A percentile compares a stretch with the other conserved stretches of the same genome.
Evolutionary conservation across 1,284 basidiomycete species (phyloP).

Genomic region (Cryptococcus sp.): DNA sequence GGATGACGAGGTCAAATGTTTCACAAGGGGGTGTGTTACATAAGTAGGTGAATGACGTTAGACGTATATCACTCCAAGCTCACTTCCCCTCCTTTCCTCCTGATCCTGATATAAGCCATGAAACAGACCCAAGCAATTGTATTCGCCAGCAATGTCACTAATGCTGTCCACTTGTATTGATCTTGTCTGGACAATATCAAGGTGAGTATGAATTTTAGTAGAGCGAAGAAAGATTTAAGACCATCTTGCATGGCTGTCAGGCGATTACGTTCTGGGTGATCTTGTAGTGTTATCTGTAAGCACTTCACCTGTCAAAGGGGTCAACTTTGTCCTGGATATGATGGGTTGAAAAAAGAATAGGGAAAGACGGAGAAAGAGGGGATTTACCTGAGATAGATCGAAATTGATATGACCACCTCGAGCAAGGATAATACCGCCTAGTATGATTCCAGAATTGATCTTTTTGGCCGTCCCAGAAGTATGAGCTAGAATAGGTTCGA

Average conservation of each 20-base stretch:
- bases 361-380: too few relatives aligned
- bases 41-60: too few relatives aligned
- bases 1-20: too few relatives aligned
- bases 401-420: background rate
- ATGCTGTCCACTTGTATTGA: slow-evolving; percentile 3
- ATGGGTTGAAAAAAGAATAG: too few relatives aligned
- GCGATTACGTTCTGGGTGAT: background rate
- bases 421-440: slow-evolving; percentile 1
- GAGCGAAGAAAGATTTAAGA: background rate
- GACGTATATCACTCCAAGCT: too few relatives aligned
- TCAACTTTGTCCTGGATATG: too few relatives aligned
- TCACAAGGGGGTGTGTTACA: too few relatives aligned
- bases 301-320: background rate
- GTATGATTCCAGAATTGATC: too few relatives aligned
- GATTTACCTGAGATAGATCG: background rate
- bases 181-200: background rate
- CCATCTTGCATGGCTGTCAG: slow-evolving; percentile 2
- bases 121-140: too few relatives aligned
- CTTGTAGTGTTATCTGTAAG: background rate
- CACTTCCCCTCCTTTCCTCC: too few relatives aligned
- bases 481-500: background rate
- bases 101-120: too few relatives aligned
- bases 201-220: background rate
- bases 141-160: background rate
- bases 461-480: background rate